Base-by-base conservation (phyloP, 768 basidiomycete species). In the Leccinellum albellum region DNA sequence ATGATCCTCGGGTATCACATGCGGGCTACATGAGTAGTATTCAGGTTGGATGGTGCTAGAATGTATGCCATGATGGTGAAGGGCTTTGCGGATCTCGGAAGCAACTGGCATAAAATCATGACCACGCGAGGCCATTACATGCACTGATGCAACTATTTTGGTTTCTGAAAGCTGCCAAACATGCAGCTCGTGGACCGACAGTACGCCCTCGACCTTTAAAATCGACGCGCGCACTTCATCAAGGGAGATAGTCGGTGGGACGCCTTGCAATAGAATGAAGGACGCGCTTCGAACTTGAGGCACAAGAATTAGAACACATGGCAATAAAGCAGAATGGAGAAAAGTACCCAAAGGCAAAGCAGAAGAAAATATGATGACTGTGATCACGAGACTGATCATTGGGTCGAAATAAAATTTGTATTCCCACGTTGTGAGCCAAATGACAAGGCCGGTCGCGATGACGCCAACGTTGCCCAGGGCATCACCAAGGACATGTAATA, bases 391-490 rank as follows among this genome's bases (percentile, higher is more conserved):
- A 71, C 90, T 93, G 74, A 99, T 94, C 40, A 88, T 70, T 1
- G 97, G 97, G 70, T 99, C 97, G 62, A 86, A 94, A 75, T 94
- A 97, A 66, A 85, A 90, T 69, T 89, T 93, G 81, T 83, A 94
- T 63, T 76, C 73, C 86, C 91, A 95, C 24, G 83, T 75, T 1
- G 89, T 87, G 56, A 90, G 81, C 94, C 93, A 95, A 67, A 99
- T 97, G 68, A 98, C 78, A 12, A 98, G 82, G 55, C 97, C 97
- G 4, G 95, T 92, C 33, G 88, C 86, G 58, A 99, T 97, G 60
- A 99, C 97, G 52, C 97, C 97, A 59, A 98, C 91, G 72, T 99
- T 98, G 50, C 97, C 97, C 24, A 99, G 82, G 54, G 96, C 96
- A 76, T 99, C 96, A 32, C 96, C 96, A 46, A 99, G 72, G 37